phyloP scores from a whole-genome alignment of 495 filamentous ascomycete species.

The Hypomontagnella monticulosa region DNA sequence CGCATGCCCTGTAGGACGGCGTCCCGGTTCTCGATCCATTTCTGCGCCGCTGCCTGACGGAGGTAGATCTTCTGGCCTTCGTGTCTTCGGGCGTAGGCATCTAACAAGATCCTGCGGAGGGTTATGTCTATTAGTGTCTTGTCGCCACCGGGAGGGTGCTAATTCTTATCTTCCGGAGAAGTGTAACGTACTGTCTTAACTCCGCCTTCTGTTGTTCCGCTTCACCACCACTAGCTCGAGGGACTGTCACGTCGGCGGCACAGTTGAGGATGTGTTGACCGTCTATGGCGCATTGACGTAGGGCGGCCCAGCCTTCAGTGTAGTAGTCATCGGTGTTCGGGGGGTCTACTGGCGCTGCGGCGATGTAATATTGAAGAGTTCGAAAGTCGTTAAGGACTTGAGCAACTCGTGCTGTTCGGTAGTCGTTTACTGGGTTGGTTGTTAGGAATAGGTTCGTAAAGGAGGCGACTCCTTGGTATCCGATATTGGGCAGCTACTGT shows the following conservation, averaged over 20 bases:
- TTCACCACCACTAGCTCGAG: slow-evolving; percentile 63
- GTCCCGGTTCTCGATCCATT: slow-evolving; percentile 81
- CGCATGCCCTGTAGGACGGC: slow-evolving; percentile 71
- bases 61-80: slow-evolving; percentile 87
- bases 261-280: slow-evolving; percentile 77
- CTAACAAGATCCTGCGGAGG: slow-evolving; percentile 72
- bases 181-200: slow-evolving; percentile 71
- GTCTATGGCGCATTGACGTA: slow-evolving; percentile 78
- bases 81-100: slow-evolving; percentile 81
- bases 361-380: slow-evolving; percentile 81
- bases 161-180: background rate
- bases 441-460: slow-evolving; percentile 42
- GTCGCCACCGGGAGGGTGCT: background rate
- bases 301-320: slow-evolving; percentile 78
- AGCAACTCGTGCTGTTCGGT: slow-evolving; percentile 80
- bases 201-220: slow-evolving; percentile 78
- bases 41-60: slow-evolving; percentile 75
- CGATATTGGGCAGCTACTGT: slow-evolving; percentile 5
- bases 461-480: slow-evolving; percentile 20
- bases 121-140: slow-evolving; percentile 33
- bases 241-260: slow-evolving; percentile 71
- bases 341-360: slow-evolving; percentile 70
- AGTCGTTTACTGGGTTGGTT: slow-evolving; percentile 75
- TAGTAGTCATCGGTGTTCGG: slow-evolving; percentile 72
- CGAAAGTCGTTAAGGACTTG: slow-evolving; percentile 88